Evolutionary conservation across 1,139 yeast species (phyloP).

Genomic region (Sugiyamaella pinicola): DNA sequence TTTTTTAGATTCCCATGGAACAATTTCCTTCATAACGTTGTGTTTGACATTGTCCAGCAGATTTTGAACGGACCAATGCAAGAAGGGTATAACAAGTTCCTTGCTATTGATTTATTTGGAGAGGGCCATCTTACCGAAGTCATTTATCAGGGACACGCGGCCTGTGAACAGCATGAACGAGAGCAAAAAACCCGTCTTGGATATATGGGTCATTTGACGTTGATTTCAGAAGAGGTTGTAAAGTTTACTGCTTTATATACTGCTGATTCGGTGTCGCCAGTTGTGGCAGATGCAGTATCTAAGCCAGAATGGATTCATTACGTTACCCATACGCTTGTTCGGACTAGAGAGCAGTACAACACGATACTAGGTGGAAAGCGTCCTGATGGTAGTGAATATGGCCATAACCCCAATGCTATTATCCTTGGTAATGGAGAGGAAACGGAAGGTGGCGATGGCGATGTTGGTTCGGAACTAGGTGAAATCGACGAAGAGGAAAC

Average conservation of each 20-base stretch:
- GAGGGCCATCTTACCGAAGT: constrained; percentile 75
- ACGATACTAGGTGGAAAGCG: constrained; percentile 85
- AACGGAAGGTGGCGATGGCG: constrained; percentile 41
- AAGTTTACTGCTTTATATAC: constrained; percentile 83
- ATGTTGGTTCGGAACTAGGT: constrained; percentile 49
- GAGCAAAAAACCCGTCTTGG: constrained; percentile 73
- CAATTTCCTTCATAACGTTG: constrained; percentile 94
- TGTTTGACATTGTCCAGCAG: constrained; percentile 96
- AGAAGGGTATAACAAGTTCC: constrained; percentile 81
- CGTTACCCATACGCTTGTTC: constrained; percentile 80
- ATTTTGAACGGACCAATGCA: constrained; percentile 95
- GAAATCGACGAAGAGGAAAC: constrained; percentile 56
- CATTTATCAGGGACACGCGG: constrained; percentile 79
- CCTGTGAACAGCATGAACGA: constrained; percentile 69
- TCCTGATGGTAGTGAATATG: constrained; percentile 57
- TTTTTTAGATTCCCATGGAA: constrained; percentile 97
- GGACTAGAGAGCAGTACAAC: constrained; percentile 90
- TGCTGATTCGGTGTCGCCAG: constrained; percentile 58
- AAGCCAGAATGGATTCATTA: constrained; percentile 75
- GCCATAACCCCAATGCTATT: constrained; percentile 43
- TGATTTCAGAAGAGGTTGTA: constrained; percentile 96
- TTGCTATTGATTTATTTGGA: constrained; percentile 84
- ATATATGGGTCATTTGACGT: constrained; percentile 94
- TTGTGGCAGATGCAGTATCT: constrained; percentile 60
- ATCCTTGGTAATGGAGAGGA: constrained; percentile 43